Conservation (phyloP, 495 filamentous ascomycete species). For the Thermochaetoides thermophila region DNA sequence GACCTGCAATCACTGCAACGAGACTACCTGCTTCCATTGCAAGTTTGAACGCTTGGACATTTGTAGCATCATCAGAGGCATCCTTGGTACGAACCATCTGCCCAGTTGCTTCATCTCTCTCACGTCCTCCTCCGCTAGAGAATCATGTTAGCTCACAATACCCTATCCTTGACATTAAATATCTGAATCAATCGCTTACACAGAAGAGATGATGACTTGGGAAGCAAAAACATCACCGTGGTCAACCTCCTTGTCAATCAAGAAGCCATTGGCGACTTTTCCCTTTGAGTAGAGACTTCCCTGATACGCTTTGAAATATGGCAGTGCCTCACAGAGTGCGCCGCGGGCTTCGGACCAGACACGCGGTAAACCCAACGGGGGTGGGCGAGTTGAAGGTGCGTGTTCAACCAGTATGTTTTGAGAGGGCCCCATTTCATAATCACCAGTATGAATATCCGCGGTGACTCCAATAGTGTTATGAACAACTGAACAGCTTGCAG, state of each 20-base stretch:
- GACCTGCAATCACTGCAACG: conserved; percentile 47
- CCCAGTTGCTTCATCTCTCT: conserved; percentile 22
- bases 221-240: conserved; percentile 43
- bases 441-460: no score
- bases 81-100: conserved; percentile 25
- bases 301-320: conserved; percentile 51
- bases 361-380: background rate
- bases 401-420: no score
- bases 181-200: conserved; percentile 34
- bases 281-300: conserved; percentile 39
- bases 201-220: conserved; percentile 50
- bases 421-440: no score
- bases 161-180: background rate
- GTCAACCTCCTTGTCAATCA: conserved; percentile 45
- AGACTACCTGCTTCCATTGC: conserved; percentile 25
- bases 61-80: conserved; percentile 22
- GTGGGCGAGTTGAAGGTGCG: background rate
- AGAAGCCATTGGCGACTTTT: conserved; percentile 37
- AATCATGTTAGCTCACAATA: conserved; percentile 1
- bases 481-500: no score
- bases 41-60: conserved; percentile 22
- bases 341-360: conserved; percentile 46
- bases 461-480: no score
- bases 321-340: conserved; percentile 49
- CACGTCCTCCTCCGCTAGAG: conserved; percentile 37